A percentile compares a stretch with the other conserved stretches of the same genome.
Conservation (phyloP, 2,329 filamentous ascomycete species). For the Penicillium sp. region DNA sequence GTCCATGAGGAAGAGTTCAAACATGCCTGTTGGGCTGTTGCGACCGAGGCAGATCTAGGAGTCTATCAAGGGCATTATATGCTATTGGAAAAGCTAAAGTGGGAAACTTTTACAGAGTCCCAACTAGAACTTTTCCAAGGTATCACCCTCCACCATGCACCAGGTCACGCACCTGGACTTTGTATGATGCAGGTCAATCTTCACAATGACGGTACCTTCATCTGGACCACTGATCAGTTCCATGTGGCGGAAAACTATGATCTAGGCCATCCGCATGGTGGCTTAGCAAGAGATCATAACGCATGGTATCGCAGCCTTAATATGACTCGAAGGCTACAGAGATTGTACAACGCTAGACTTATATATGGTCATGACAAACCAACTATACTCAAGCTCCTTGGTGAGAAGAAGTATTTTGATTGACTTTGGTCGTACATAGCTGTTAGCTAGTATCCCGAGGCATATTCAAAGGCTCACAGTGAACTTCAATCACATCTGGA, state of each 20-base stretch:
- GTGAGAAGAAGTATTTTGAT: background rate
- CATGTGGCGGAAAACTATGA: conserved; percentile 47
- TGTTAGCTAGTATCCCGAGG: background rate
- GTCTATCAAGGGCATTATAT: conserved; percentile 46
- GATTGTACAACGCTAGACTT: conserved; percentile 9
- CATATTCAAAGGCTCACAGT: background rate
- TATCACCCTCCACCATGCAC: conserved; percentile 41
- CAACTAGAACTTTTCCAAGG: conserved; percentile 47
- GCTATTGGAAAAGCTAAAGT: conserved; percentile 43
- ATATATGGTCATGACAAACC: conserved; percentile 9
- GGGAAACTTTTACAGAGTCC: conserved; percentile 48
- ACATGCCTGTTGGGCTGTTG: conserved; percentile 51
- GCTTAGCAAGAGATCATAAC: conserved; percentile 42
- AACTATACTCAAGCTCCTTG: background rate
- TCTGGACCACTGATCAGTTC: conserved; percentile 48
- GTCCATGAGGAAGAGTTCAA: conserved; percentile 55
- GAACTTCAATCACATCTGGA: background rate
- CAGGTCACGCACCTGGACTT: conserved; percentile 43
- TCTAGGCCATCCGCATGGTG: conserved; percentile 39
- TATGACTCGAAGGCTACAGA: conserved; percentile 19
- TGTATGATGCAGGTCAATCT: conserved; percentile 44
- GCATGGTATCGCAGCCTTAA: conserved; percentile 41
- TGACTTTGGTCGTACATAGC: background rate
- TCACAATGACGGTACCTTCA: conserved; percentile 40
- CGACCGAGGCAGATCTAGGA: conserved; percentile 46